Evolutionary conservation across 148 eudicot genomes (phyloP).

Genomic region (Polygonum maritimum): DNA sequence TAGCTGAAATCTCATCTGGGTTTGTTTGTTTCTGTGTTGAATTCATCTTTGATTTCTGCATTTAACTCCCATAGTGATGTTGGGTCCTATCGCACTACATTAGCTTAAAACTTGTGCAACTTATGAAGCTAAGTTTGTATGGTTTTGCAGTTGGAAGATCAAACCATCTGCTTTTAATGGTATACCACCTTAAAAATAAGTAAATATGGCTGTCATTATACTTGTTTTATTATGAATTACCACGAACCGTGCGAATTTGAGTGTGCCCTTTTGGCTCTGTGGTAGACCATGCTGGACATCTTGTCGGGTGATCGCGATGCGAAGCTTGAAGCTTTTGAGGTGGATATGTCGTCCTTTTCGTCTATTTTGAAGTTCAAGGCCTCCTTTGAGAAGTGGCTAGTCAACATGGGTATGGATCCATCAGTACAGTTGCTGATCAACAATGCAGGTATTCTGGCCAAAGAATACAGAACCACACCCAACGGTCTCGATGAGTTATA

Average conservation of each 20-base stretch:
- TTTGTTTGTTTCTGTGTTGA: neutral
- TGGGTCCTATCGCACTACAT: neutral
- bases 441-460: constrained; percentile 90
- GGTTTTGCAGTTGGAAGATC: constrained; percentile 76
- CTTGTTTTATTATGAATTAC: neutral
- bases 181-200: constrained; percentile 4
- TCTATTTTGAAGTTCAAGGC: constrained; percentile 62
- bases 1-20: no score
- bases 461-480: constrained; percentile 46
- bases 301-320: constrained; percentile 35
- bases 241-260: neutral
- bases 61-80: neutral
- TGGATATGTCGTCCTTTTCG: constrained; percentile 62
- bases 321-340: constrained; percentile 62
- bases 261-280: constrained; percentile 7
- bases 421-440: constrained; percentile 87
- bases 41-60: neutral
- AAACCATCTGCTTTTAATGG: constrained; percentile 48
- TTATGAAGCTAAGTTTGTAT: neutral
- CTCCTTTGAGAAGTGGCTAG: constrained; percentile 63
- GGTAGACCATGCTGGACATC: constrained; percentile 55
- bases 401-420: constrained; percentile 55
- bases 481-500: constrained; percentile 75
- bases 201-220: constrained; percentile 10
- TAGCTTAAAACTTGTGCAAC: neutral